phyloP scores from a whole-genome alignment of 495 filamentous ascomycete genomes.

The Talaromyces trachyspermus region DNA sequence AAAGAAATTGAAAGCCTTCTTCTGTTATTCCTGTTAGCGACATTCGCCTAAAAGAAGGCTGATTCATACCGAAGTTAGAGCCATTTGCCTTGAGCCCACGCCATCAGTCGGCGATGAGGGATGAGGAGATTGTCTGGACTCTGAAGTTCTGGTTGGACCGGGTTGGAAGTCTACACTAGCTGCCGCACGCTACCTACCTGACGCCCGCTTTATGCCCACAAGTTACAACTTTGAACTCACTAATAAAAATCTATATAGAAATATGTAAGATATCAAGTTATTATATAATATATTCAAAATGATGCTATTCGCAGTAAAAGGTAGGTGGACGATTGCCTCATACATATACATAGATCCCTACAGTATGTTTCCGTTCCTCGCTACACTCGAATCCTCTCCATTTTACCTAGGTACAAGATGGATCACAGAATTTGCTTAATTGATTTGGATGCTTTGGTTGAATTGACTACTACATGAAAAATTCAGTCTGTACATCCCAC shows the following conservation, averaged over 20 bases:
- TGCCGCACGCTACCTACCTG: too few relatives aligned
- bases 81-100: constrained; percentile 32
- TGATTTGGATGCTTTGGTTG: neutral
- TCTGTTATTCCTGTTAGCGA: constrained; percentile 43
- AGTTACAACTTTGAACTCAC: too few relatives aligned
- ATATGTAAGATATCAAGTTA: too few relatives aligned
- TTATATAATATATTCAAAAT: too few relatives aligned
- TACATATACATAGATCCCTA: neutral
- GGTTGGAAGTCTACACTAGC: too few relatives aligned
- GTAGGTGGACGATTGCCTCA: neutral
- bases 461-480: neutral
- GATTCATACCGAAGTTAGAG: constrained; percentile 38
- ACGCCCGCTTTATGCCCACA: too few relatives aligned
- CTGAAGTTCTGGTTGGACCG: constrained; percentile 4
- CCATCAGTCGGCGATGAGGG: constrained; percentile 22
- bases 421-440: neutral
- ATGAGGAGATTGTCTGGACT: constrained; percentile 7
- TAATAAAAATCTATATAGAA: too few relatives aligned
- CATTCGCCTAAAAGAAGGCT: neutral
- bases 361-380: neutral
- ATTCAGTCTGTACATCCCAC: neutral
- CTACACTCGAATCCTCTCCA: neutral
- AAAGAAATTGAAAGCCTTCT: constrained; percentile 99
- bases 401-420: neutral
- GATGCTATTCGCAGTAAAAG: neutral